These are phyloP conservation scores for Zygoascus bituminiphila DNA, from an alignment of 805 yeast genomes.

Conservation along the genomic window DNA sequence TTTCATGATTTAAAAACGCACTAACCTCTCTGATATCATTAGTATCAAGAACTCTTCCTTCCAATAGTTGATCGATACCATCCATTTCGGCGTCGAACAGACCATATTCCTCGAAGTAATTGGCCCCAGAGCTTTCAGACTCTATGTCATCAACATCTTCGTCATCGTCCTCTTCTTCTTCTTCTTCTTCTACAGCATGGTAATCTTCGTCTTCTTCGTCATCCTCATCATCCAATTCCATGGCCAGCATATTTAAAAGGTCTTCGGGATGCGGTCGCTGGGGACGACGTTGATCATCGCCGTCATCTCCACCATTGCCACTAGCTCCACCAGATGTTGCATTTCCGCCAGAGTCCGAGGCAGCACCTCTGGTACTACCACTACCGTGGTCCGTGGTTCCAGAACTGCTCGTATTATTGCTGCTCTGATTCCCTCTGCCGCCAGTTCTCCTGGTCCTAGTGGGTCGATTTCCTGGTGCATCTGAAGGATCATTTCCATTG, in stretches of 20 bases:
- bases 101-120: not conserved
- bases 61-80: not conserved
- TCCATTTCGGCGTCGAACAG: not conserved
- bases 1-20: not conserved
- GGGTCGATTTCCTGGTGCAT: not conserved
- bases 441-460: not conserved
- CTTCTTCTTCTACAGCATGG: not conserved
- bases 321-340: not conserved
- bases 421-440: not conserved
- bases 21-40: not conserved
- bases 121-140: not conserved
- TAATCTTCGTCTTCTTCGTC: conserved; percentile 3
- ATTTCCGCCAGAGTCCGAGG: not conserved
- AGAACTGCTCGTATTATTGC: not conserved
- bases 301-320: not conserved
- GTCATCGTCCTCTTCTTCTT: conserved; percentile 2
- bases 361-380: not conserved
- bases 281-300: not conserved
- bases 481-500: not conserved
- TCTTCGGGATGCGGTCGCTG: not conserved
- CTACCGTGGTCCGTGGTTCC: not conserved
- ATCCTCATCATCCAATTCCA: not conserved
- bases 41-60: not conserved
- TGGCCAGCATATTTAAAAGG: not conserved
- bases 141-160: not conserved